Evolutionary conservation across 2,329 filamentous ascomycete species (phyloP).

Genomic region (Chrysosporium keratinophilum): DNA sequence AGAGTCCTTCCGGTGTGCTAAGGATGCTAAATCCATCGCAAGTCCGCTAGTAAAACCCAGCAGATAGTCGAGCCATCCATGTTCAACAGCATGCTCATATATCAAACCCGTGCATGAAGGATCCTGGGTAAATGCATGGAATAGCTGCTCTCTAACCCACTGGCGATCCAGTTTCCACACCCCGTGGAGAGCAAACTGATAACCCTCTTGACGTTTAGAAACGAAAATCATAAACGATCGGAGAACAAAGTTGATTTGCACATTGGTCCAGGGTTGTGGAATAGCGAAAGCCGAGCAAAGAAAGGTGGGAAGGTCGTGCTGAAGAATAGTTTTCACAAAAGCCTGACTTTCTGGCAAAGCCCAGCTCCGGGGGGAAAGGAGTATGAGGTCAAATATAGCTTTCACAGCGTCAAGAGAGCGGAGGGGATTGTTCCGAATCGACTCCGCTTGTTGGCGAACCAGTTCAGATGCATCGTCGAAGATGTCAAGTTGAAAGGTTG

Average conservation of each 20-base stretch:
- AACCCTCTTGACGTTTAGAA: constrained; percentile 63
- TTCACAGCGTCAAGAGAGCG: constrained; percentile 77
- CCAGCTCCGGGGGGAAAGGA: constrained; percentile 49
- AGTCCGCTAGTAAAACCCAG: constrained; percentile 71
- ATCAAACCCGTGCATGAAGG: constrained; percentile 58
- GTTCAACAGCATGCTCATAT: constrained; percentile 68
- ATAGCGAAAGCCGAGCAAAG: constrained; percentile 41
- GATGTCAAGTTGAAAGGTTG: constrained; percentile 60
- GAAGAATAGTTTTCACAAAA: constrained; percentile 52
- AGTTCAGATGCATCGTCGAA: constrained; percentile 52
- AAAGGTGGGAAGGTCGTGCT: constrained; percentile 42
- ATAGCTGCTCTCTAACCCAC: constrained; percentile 73
- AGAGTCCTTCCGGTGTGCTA: constrained; percentile 70
- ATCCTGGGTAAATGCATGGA: constrained; percentile 62
- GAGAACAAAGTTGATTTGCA: constrained; percentile 41
- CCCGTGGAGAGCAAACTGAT: constrained; percentile 81
- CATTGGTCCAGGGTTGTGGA: constrained; percentile 40
- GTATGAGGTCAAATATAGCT: constrained; percentile 53
- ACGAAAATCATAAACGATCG: constrained; percentile 67
- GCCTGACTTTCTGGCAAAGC: constrained; percentile 45
- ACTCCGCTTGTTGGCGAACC: constrained; percentile 50
- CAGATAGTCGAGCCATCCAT: constrained; percentile 74
- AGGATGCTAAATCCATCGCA: constrained; percentile 73
- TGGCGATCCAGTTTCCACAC: constrained; percentile 82
- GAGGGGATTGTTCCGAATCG: constrained; percentile 71